Evolutionary conservation across 768 basidiomycete species (phyloP).

Genomic region (Trametes gibbosa): DNA sequence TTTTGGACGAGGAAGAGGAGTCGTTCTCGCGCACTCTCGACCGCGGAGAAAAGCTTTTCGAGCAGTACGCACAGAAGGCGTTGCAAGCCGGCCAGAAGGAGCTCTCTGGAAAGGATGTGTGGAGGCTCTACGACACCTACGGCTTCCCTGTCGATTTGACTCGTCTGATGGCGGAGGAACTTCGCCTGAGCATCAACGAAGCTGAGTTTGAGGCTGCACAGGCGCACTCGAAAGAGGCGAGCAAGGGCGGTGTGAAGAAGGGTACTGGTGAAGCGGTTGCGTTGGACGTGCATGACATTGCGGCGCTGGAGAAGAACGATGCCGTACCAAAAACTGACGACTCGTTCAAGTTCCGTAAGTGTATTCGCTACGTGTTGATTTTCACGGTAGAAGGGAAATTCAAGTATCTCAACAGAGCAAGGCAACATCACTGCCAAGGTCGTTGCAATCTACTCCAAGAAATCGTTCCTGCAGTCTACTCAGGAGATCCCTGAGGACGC

Average conservation of each 20-base stretch:
- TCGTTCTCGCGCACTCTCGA: conserved; percentile 97
- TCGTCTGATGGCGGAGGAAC: conserved; percentile 94
- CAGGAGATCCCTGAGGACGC: conserved; percentile 58
- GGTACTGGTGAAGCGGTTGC: conserved; percentile 69
- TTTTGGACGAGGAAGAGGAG: conserved; percentile 95
- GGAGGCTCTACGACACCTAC: conserved; percentile 97
- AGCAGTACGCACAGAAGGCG: conserved; percentile 75
- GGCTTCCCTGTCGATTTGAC: conserved; percentile 98
- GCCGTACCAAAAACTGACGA: conserved; percentile 91
- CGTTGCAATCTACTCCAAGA: conserved; percentile 83
- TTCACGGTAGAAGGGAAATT: not conserved
- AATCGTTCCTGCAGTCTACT: conserved; percentile 71
- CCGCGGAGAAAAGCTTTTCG: conserved; percentile 94
- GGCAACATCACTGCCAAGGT: conserved; percentile 76
- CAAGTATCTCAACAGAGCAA: conserved; percentile 44
- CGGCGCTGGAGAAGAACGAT: conserved; percentile 73
- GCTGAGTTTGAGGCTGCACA: conserved; percentile 88
- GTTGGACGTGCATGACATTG: conserved; percentile 94
- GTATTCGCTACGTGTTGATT: not conserved
- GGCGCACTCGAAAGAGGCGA: conserved; percentile 84
- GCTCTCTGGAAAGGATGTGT: conserved; percentile 89
- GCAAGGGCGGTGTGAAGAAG: conserved; percentile 79
- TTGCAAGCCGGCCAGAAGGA: conserved; percentile 57
- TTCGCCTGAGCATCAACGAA: conserved; percentile 80
- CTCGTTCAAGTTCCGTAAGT: conserved; percentile 83